Conservation (phyloP, 2,329 filamentous ascomycete genomes). For the Phialocephala subalpina region DNA sequence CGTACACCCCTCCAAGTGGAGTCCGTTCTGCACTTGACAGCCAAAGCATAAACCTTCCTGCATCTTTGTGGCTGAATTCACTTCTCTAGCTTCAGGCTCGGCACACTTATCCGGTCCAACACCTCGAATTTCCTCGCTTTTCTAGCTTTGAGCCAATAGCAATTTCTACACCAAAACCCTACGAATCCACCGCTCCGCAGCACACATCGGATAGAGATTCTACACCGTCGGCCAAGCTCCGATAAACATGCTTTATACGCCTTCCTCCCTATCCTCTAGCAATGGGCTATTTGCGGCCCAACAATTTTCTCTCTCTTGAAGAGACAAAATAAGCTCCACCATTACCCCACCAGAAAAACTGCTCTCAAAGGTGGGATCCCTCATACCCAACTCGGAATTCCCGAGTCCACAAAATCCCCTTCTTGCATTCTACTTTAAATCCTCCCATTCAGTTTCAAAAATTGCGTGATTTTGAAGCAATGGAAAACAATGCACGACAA, state of each 20-base stretch:
- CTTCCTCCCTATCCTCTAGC: not conserved
- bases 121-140: not conserved
- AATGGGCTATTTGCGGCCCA: slow-evolving; percentile 3
- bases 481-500: not conserved
- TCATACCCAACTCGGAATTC: not conserved
- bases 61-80: not conserved
- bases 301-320: not conserved
- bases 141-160: not conserved
- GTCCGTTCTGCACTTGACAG: not conserved
- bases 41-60: not conserved
- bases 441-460: not conserved
- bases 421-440: not conserved
- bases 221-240: slow-evolving; percentile 1
- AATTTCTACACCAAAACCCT: not conserved
- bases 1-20: not conserved
- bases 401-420: not conserved
- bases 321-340: not conserved
- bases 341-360: slow-evolving; percentile 3
- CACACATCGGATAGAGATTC: slow-evolving; percentile 1
- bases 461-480: not conserved
- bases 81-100: slow-evolving; percentile 1
- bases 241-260: not conserved
- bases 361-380: slow-evolving; percentile 9
- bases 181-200: not conserved
- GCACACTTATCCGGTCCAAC: not conserved